Evolutionary conservation across 805 yeast genomes (phyloP).

Genomic region (Lipomyces yamanashiensis): DNA sequence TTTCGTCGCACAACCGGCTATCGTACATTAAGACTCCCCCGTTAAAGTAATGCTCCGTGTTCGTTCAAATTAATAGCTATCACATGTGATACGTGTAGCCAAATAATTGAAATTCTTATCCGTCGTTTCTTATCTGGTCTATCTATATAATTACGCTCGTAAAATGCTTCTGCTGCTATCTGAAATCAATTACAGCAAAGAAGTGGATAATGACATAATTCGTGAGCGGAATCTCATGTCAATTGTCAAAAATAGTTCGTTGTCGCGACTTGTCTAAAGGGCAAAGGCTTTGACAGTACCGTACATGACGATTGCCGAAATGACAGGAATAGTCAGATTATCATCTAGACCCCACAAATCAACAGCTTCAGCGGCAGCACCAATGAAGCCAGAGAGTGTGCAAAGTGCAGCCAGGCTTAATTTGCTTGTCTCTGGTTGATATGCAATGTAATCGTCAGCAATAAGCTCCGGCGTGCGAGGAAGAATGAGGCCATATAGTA

Average conservation of each 20-base stretch:
- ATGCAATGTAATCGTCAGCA: constrained; percentile 54
- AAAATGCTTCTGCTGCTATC: no score
- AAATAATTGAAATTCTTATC: no score
- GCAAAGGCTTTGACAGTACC: constrained; percentile 48
- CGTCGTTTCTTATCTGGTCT: no score
- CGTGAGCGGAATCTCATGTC: neutral
- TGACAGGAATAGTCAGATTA: constrained; percentile 89
- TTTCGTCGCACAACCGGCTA: no score
- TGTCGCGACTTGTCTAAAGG: neutral
- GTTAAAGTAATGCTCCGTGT: no score
- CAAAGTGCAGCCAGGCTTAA: constrained; percentile 61
- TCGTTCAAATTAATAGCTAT: no score
- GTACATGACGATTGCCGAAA: constrained; percentile 71
- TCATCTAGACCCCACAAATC: constrained; percentile 82
- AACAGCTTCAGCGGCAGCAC: constrained; percentile 84
- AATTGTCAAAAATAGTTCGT: neutral
- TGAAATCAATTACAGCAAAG: no score
- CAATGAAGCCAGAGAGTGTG: constrained; percentile 73
- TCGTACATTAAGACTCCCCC: no score
- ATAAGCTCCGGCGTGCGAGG: constrained; percentile 49
- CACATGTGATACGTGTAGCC: no score
- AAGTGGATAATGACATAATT: no score
- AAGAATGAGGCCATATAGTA: constrained; percentile 73
- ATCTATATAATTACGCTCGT: no score
- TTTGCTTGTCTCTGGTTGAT: constrained; percentile 65